A percentile compares a stretch with the other conserved stretches of the same genome.
These are phyloP conservation scores for Pichia sp. DNA, from an alignment of 1,139 yeast species.

Conservation along the genomic window DNA sequence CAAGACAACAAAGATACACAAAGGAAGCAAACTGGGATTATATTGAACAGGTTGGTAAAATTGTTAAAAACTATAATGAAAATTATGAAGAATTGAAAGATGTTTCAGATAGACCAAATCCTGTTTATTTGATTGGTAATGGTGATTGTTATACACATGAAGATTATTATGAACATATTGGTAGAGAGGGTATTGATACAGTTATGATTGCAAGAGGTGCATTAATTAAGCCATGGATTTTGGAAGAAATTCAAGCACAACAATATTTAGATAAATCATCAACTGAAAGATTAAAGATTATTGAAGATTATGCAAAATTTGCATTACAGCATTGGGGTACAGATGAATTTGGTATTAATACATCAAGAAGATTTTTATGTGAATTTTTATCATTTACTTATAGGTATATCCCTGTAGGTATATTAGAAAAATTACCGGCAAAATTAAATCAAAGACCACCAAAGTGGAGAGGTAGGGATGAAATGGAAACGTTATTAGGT, in stretches of 20 bases:
- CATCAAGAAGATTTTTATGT: slow-evolving; percentile 85
- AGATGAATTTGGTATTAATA: slow-evolving; percentile 87
- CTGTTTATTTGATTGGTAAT: slow-evolving; percentile 71
- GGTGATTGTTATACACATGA: slow-evolving; percentile 86
- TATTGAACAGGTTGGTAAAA: slow-evolving; percentile 64
- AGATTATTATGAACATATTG: slow-evolving; percentile 81
- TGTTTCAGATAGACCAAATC: slow-evolving; percentile 39
- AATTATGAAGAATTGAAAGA: slow-evolving; percentile 52
- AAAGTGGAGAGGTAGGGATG: slow-evolving; percentile 90
- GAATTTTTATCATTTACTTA: slow-evolving; percentile 93
- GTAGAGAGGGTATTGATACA: slow-evolving; percentile 71
- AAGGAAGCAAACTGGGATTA: slow-evolving; percentile 91
- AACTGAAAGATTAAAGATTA: slow-evolving; percentile 75
- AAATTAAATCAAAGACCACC: slow-evolving; percentile 91
- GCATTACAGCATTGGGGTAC: slow-evolving; percentile 98
- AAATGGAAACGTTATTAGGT: slow-evolving; percentile 82
- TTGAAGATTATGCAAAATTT: slow-evolving; percentile 61
- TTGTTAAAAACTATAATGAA: slow-evolving; percentile 55
- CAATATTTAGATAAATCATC: slow-evolving; percentile 89
- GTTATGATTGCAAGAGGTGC: slow-evolving; percentile 99
- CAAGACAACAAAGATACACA: slow-evolving; percentile 92
- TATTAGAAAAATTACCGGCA: slow-evolving; percentile 83
- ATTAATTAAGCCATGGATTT: slow-evolving; percentile 96
- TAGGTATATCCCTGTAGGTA: slow-evolving; percentile 90
- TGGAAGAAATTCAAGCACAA: slow-evolving; percentile 85